phyloP scores from a whole-genome alignment of 306 rosid genomes.

The Citrullus colocynthis region DNA sequence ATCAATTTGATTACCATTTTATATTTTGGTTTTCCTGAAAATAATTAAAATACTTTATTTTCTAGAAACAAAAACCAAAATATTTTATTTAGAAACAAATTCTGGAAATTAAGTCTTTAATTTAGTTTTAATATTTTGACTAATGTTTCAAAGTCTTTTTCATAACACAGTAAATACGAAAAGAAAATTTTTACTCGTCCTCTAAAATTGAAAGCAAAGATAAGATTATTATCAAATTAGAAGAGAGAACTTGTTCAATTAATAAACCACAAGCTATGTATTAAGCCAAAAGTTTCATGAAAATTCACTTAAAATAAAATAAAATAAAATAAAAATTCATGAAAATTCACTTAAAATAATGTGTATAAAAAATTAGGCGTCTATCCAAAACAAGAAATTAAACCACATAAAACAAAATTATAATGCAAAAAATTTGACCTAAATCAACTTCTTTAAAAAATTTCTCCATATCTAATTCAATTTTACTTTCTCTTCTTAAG shows the following conservation, averaged over 20 bases:
- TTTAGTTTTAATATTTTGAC: neutral
- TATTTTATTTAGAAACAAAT: neutral
- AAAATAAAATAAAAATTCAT: too few species aligned
- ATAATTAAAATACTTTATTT: neutral
- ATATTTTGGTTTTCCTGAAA: neutral
- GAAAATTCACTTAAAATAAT: neutral
- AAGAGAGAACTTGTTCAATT: neutral
- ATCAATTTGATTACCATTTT: neutral
- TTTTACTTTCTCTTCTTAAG: too few species aligned
- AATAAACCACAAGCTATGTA: neutral
- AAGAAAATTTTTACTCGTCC: neutral
- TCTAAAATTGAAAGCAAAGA: neutral
- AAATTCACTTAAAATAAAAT: neutral
- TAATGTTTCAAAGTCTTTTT: neutral
- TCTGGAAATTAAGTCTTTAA: neutral
- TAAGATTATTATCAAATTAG: neutral
- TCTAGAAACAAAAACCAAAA: too few species aligned
- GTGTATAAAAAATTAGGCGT: too few species aligned
- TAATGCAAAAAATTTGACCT: neutral
- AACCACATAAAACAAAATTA: neutral
- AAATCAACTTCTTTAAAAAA: neutral
- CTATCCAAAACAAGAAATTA: neutral
- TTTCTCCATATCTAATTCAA: neutral
- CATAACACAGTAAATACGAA: neutral
- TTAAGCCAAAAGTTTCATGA: neutral